These are phyloP conservation scores for Buxus sempervirens DNA, from an alignment of 164 flowering plant species.

Conservation along the genomic window DNA sequence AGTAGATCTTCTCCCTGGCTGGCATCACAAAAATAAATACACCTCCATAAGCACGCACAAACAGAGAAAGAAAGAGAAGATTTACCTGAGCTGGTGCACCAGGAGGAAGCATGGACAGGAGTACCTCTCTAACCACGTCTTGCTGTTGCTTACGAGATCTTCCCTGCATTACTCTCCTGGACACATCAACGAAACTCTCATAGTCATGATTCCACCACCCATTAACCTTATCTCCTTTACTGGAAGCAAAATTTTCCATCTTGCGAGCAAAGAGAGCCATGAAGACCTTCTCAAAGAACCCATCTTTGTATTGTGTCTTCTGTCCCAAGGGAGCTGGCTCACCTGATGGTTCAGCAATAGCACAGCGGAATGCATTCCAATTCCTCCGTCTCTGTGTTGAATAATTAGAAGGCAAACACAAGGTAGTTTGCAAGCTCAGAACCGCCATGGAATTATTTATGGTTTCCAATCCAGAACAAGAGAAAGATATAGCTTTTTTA, in stretches of 20 bases:
- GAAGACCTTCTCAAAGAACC: conserved; percentile 75
- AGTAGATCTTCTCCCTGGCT: too few relatives aligned
- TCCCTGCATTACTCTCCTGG: conserved; percentile 81
- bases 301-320: conserved; percentile 84
- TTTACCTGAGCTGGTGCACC: conserved; percentile 91
- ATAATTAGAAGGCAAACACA: conserved; percentile 11
- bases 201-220: conserved; percentile 61
- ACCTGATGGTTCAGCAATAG: conserved; percentile 81
- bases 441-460: conserved; percentile 42
- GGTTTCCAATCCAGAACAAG: not conserved
- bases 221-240: conserved; percentile 18
- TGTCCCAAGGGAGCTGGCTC: conserved; percentile 89
- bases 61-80: not conserved
- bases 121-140: conserved; percentile 81
- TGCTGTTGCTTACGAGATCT: conserved; percentile 72
- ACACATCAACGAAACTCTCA: conserved; percentile 85
- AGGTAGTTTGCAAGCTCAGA: conserved; percentile 38
- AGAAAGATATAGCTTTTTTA: not conserved
- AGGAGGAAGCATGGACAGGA: conserved; percentile 95
- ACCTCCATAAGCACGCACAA: too few relatives aligned
- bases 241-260: conserved; percentile 72
- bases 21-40: too few relatives aligned
- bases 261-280: conserved; percentile 86
- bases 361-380: conserved; percentile 35
- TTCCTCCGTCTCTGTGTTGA: conserved; percentile 6